phyloP scores from a whole-genome alignment of 179 eudicot species.

The Actinidia arguta region DNA sequence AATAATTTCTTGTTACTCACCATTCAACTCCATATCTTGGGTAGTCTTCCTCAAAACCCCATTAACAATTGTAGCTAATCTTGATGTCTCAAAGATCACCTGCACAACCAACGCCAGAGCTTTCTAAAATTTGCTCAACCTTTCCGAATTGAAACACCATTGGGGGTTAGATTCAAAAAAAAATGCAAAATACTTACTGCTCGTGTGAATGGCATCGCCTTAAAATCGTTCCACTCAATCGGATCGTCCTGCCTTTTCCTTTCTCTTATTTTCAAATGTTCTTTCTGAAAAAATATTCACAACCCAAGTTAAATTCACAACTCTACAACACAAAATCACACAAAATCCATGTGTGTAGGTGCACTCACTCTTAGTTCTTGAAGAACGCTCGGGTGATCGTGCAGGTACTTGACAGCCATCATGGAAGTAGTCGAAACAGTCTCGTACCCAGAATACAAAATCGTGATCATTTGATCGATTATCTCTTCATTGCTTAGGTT shows the following conservation, averaged over 20 bases:
- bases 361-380: constrained; percentile 78
- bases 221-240: constrained; percentile 79
- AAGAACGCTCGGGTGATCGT: constrained; percentile 93
- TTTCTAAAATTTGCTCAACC: background rate
- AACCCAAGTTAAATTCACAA: background rate
- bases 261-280: constrained; percentile 81
- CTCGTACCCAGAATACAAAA: constrained; percentile 95
- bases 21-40: constrained; percentile 90
- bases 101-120: constrained; percentile 24
- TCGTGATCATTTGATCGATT: constrained; percentile 91
- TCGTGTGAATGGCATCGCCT: constrained; percentile 85
- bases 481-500: constrained; percentile 86
- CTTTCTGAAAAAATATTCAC: constrained; percentile 51
- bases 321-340: background rate
- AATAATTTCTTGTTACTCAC: constrained; percentile 42
- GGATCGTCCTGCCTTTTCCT: constrained; percentile 83
- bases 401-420: constrained; percentile 99
- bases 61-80: constrained; percentile 93
- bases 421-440: constrained; percentile 98
- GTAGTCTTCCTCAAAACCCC: constrained; percentile 98
- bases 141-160: background rate
- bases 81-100: constrained; percentile 94
- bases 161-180: background rate
- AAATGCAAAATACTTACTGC: constrained; percentile 60
- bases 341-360: background rate